phyloP scores from a whole-genome alignment of 2,329 filamentous ascomycete genomes.

The Arthrobotrys musiformis region DNA sequence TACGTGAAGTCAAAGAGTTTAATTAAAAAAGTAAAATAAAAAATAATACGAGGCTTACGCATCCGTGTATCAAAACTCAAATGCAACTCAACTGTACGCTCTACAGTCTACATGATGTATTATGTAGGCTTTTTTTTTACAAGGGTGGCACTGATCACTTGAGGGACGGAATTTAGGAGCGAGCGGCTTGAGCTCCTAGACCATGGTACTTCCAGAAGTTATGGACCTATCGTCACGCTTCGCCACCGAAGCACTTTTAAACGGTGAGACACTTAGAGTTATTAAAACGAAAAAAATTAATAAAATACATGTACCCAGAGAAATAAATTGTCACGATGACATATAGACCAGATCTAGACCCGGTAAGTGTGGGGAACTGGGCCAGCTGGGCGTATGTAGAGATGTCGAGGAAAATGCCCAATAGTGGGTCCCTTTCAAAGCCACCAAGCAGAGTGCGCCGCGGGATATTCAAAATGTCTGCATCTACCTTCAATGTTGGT shows the following conservation, averaged over 20 bases:
- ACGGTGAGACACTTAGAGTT: conserved; percentile 4
- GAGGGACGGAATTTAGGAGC: neutral
- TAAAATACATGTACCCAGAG: neutral
- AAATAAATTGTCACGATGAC: neutral
- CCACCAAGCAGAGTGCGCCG: neutral
- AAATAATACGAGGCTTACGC: conserved; percentile 15
- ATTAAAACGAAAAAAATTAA: conserved; percentile 12
- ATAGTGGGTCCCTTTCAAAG: conserved; percentile 44
- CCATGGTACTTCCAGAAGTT: neutral
- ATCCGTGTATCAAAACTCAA: neutral
- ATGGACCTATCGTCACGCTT: neutral
- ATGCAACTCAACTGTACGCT: conserved; percentile 2
- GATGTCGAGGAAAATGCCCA: neutral
- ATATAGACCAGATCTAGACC: conserved; percentile 20
- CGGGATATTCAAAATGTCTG: conserved; percentile 28
- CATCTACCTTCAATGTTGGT: neutral
- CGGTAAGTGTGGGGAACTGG: conserved; percentile 38
- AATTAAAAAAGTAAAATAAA: neutral
- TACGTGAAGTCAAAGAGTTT: too few relatives aligned
- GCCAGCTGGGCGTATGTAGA: neutral
- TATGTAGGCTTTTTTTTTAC: neutral
- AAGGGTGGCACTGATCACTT: conserved; percentile 23
- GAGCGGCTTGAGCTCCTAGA: conserved; percentile 3
- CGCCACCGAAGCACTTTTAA: neutral
- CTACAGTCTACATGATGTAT: too few relatives aligned